Evolutionary conservation across 176 grass and related monocot genomes (phyloP).

Genomic region (Alloteropsis semialata): DNA sequence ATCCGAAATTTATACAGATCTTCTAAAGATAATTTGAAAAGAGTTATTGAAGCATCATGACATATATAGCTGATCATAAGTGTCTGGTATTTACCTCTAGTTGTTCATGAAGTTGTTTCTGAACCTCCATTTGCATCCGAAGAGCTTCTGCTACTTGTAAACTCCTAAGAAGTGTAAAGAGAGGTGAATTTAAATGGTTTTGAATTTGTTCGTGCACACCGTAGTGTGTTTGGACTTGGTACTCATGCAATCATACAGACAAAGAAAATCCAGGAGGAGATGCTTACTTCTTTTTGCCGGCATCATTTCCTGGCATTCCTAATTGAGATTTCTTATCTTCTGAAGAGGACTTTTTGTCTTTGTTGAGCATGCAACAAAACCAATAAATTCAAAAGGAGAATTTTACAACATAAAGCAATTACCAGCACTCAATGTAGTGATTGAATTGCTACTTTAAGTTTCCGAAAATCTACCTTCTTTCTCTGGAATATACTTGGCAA

Average conservation of each 20-base stretch:
- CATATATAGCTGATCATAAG: neutral
- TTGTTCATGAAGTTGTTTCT: slow-evolving; percentile 88
- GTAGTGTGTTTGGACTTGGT: neutral
- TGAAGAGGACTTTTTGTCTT: slow-evolving; percentile 53
- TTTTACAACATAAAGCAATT: neutral
- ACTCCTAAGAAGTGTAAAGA: slow-evolving; percentile 34
- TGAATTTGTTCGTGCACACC: neutral
- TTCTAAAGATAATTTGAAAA: slow-evolving; percentile 5
- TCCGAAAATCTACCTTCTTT: slow-evolving; percentile 54
- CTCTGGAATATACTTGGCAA: slow-evolving; percentile 65
- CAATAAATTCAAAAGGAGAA: neutral
- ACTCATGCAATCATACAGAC: neutral
- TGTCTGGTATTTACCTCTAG: slow-evolving; percentile 50
- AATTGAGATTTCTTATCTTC: slow-evolving; percentile 53
- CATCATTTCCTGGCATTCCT: slow-evolving; percentile 25
- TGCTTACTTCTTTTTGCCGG: slow-evolving; percentile 48
- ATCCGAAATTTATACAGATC: neutral
- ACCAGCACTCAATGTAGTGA: neutral
- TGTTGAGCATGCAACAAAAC: slow-evolving; percentile 22
- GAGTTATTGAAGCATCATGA: neutral
- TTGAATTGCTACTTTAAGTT: neutral
- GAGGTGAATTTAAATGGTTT: neutral
- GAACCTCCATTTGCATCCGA: slow-evolving; percentile 85
- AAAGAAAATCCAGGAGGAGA: neutral
- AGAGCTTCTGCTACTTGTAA: slow-evolving; percentile 65